Evolutionary conservation across 169 alveolate genomes (phyloP), one percentile per base, ranked within the genome.

Genomic region (Perkinsus olseni): DNA sequence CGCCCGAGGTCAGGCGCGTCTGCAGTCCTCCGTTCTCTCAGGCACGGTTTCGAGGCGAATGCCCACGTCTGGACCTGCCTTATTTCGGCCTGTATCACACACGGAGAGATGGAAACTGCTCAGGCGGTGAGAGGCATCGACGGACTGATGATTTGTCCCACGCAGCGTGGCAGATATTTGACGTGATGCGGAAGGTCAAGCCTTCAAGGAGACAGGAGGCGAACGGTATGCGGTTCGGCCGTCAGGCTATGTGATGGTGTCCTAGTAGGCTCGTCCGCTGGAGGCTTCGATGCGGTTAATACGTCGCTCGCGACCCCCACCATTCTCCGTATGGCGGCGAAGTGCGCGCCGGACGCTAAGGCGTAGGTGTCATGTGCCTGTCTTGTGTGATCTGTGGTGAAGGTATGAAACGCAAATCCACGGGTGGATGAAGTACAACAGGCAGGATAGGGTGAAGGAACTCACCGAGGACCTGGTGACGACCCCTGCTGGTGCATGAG

Each of bases 61-160:
- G 94, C 96, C n/a, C 96, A 95, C 93, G 97, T 96, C 40, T 96
- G 96, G 93, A 96, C 97, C 39, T 96, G 97, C 91, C 94, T 96
- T 38, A 95, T 96, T 94, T 93, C 95, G 91, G 96, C 97, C 74
- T 96, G 97, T 74, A 96, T 96, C 93, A 95, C 97, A 48, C 94
- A 96, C 93, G 96, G 96, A 31, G 91, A 92, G 38, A 94, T 94
- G 93, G 38, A 93, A 13, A 95, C 94, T 38, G 95, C 95, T 24
- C 82, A 94, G 91, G 96, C 94, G 39, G 92, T 95, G 74, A n/a
- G n/a, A n/a, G n/a, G n/a, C n/a, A n/a, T n/a, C n/a, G n/a, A n/a
- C n/a, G n/a, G n/a, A n/a, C n/a, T n/a, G n/a, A n/a, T n/a, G n/a
- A n/a, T n/a, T n/a, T n/a, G n/a, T n/a, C n/a, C n/a, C 31, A 21